These are phyloP conservation scores for Abrus pulchellus DNA, from an alignment of 306 rosid genomes.

Conservation along the genomic window DNA sequence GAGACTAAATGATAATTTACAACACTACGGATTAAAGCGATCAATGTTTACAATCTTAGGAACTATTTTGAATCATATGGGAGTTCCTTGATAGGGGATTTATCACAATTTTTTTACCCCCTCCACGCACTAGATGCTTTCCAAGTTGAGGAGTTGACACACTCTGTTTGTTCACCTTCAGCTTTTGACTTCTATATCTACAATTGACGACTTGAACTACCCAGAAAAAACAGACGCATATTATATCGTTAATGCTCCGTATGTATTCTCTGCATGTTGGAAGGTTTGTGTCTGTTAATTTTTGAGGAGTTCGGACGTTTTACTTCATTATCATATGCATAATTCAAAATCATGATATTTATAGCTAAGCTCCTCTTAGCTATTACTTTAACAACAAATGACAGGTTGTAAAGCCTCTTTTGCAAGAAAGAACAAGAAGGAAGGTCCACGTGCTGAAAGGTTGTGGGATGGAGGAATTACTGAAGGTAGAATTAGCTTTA, in stretches of 20 bases:
- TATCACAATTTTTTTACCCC: not conserved
- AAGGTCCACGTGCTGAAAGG: conserved; percentile 29
- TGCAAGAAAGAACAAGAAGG: conserved; percentile 33
- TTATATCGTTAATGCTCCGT: conserved; percentile 24
- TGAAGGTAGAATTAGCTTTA: conserved; percentile 9
- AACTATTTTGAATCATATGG: not conserved
- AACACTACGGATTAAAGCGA: too few species aligned
- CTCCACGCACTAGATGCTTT: not conserved
- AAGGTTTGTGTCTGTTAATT: conserved; percentile 15
- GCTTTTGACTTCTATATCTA: conserved; percentile 29
- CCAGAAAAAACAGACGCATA: conserved; percentile 30
- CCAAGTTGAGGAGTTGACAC: conserved; percentile 23
- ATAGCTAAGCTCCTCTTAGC: not conserved
- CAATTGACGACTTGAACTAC: conserved; percentile 31
- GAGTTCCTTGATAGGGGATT: not conserved
- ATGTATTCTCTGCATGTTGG: conserved; percentile 28
- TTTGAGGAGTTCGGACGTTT: not conserved
- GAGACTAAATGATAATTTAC: too few species aligned
- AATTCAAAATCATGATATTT: not conserved
- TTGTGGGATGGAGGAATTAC: conserved; percentile 28
- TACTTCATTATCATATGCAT: not conserved
- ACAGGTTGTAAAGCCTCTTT: conserved; percentile 32
- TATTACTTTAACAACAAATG: not conserved
- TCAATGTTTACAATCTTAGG: too few species aligned
- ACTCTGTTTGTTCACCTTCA: conserved; percentile 1